A percentile compares a stretch with the other conserved stretches of the same genome.
Conservation (phyloP, 805 yeast genomes). For the Torulaspora microellipsoides region DNA sequence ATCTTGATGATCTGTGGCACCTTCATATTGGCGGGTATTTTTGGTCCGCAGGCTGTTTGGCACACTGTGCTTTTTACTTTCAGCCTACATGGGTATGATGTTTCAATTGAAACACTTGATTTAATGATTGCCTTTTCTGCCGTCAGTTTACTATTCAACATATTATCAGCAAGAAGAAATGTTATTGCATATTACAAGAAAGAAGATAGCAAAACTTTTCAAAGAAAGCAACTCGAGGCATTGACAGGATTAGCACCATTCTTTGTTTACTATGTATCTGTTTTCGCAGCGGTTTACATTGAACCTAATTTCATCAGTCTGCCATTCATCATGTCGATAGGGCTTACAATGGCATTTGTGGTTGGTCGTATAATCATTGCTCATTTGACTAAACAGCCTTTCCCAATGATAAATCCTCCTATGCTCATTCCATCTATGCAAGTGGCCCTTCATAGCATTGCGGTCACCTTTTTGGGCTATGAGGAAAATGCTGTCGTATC, state of each 20-base stretch:
- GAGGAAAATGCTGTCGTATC: slow-evolving; percentile 42
- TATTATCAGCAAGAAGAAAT: slow-evolving; percentile 60
- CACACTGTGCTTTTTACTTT: slow-evolving; percentile 38
- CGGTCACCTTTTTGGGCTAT: slow-evolving; percentile 23
- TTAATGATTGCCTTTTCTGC: slow-evolving; percentile 54
- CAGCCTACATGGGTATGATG: slow-evolving; percentile 8
- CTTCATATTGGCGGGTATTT: slow-evolving; percentile 57
- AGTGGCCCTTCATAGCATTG: slow-evolving; percentile 30
- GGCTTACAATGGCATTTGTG: slow-evolving; percentile 69
- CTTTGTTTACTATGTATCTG: slow-evolving; percentile 46
- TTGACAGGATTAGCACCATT: slow-evolving; percentile 66
- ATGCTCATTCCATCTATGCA: slow-evolving; percentile 60
- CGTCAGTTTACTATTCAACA: slow-evolving; percentile 57
- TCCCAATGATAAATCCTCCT: slow-evolving; percentile 71
- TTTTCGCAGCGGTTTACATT: slow-evolving; percentile 44
- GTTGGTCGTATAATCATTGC: slow-evolving; percentile 91
- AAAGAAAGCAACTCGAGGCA: slow-evolving; percentile 34
- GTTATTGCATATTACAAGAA: slow-evolving; percentile 46
- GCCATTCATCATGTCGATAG: slow-evolving; percentile 65
- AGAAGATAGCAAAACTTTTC: slow-evolving; percentile 27
- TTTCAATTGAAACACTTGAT: slow-evolving; percentile 41
- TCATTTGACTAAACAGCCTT: slow-evolving; percentile 74
- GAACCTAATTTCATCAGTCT: slow-evolving; percentile 48
- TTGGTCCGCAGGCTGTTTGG: slow-evolving; percentile 68
- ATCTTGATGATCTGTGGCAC: slow-evolving; percentile 57